A percentile compares a stretch with the other conserved stretches of the same genome.
Evolutionary conservation across 179 eudicot genomes (phyloP).

Genomic region (Gypsophila paniculata): DNA sequence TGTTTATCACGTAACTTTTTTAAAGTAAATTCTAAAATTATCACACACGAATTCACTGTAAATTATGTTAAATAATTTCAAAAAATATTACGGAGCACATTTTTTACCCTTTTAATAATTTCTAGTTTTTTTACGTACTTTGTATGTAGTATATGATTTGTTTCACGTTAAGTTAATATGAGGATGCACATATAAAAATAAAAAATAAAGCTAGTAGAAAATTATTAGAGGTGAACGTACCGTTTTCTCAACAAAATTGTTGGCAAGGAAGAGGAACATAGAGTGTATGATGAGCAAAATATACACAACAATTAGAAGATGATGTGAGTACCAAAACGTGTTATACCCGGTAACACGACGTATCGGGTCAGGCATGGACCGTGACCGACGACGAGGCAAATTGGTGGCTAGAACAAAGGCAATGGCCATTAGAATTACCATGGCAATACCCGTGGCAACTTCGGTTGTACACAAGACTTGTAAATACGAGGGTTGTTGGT

Average conservation of each 20-base stretch:
- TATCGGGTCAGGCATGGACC: conserved; percentile 32
- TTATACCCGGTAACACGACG: conserved; percentile 42
- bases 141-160: too few species aligned
- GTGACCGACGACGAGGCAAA: conserved; percentile 25
- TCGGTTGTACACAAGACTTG: conserved; percentile 29
- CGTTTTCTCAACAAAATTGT: conserved; percentile 38
- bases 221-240: conserved; percentile 23
- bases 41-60: too few species aligned
- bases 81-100: too few species aligned
- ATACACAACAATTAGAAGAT: conserved; percentile 39
- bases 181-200: too few species aligned
- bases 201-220: neutral
- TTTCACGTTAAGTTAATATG: too few species aligned
- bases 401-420: conserved; percentile 44
- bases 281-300: conserved; percentile 42
- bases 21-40: too few species aligned
- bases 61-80: too few species aligned
- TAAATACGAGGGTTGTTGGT: conserved; percentile 34
- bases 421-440: conserved; percentile 44
- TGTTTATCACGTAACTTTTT: too few species aligned
- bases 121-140: too few species aligned
- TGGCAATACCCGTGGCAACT: conserved; percentile 38
- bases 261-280: conserved; percentile 36
- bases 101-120: too few species aligned
- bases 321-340: conserved; percentile 54